phyloP scores from a whole-genome alignment of 2,329 filamentous ascomycete species.

The Colletotrichum ledebouriae region DNA sequence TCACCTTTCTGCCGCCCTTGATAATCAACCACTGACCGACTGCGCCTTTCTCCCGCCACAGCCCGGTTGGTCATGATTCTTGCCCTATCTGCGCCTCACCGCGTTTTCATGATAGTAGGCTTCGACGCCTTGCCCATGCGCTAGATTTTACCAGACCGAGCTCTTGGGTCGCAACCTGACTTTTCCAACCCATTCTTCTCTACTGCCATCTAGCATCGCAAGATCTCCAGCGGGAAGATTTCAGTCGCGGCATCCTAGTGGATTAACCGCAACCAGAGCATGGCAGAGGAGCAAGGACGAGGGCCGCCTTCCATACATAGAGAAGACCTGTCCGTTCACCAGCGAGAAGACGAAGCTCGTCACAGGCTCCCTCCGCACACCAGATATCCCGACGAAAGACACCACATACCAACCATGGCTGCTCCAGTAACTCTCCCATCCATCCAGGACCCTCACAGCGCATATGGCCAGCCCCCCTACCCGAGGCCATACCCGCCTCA shows the following conservation, averaged over 20 bases:
- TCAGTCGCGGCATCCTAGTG: conserved; percentile 31
- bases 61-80: conserved; percentile 39
- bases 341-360: conserved; percentile 42
- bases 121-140: conserved; percentile 29
- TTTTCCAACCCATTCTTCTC: background rate
- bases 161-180: conserved; percentile 5
- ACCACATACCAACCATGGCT: conserved; percentile 58
- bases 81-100: conserved; percentile 33
- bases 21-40: conserved; percentile 20
- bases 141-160: background rate
- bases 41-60: conserved; percentile 22
- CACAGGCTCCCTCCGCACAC: conserved; percentile 35
- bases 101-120: conserved; percentile 24
- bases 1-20: conserved; percentile 4
- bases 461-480: conserved; percentile 53
- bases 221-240: conserved; percentile 29
- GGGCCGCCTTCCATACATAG: conserved; percentile 42
- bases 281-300: conserved; percentile 45
- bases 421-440: conserved; percentile 62
- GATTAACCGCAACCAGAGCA: conserved; percentile 41
- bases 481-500: conserved; percentile 53
- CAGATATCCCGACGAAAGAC: conserved; percentile 55
- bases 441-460: conserved; percentile 61
- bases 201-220: conserved; percentile 24
- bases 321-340: conserved; percentile 38